phyloP scores from a whole-genome alignment of 331 rosid species.

The Acacia pycnantha region DNA sequence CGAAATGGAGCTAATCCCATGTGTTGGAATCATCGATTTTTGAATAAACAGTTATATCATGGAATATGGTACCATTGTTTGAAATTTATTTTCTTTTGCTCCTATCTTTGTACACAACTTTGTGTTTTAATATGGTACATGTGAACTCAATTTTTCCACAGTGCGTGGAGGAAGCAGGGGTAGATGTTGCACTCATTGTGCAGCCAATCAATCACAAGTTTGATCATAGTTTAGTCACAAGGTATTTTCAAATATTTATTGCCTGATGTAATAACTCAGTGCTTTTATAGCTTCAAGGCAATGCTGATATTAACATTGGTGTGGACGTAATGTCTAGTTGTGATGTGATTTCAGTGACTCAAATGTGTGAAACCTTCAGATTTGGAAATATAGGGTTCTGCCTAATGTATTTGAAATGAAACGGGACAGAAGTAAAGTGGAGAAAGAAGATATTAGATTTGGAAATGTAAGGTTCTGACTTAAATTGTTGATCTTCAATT shows the following conservation, averaged over 20 bases:
- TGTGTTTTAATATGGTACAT: background rate
- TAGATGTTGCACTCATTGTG: constrained; percentile 83
- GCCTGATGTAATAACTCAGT: background rate
- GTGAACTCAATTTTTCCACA: constrained; percentile 24
- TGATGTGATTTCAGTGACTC: background rate
- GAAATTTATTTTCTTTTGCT: background rate
- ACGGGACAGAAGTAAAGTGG: background rate
- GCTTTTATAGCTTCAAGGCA: constrained; percentile 11
- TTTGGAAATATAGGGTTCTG: background rate
- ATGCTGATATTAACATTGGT: constrained; percentile 6
- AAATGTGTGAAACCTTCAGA: background rate
- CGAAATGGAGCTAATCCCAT: background rate
- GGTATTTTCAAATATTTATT: constrained; percentile 41
- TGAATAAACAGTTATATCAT: background rate
- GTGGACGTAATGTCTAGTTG: background rate
- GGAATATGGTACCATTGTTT: background rate
- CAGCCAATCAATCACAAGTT: constrained; percentile 90
- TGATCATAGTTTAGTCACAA: constrained; percentile 84
- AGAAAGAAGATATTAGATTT: background rate
- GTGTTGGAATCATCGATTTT: background rate
- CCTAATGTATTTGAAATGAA: background rate
- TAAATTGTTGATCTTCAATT: background rate
- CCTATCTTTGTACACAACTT: background rate
- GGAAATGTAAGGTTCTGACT: background rate
- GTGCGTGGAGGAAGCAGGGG: constrained; percentile 89